A percentile compares a stretch with the other conserved stretches of the same genome.
Conservation (phyloP, 1,284 basidiomycete species). For the Sporisorium exsertum region DNA sequence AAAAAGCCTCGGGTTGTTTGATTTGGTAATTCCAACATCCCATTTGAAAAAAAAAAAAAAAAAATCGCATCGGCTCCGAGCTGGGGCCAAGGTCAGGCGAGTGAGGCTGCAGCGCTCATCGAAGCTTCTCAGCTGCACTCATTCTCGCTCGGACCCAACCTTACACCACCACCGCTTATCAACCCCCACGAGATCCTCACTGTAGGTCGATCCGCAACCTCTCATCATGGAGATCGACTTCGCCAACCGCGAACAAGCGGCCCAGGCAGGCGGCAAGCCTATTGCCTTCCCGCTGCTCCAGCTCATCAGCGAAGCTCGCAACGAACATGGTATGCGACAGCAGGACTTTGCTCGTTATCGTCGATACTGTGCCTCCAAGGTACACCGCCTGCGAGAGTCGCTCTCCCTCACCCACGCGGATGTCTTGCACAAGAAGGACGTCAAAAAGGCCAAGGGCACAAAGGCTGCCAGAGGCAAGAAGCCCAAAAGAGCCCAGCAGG, state of each 20-base stretch:
- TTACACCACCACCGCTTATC: not conserved
- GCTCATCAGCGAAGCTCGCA: constrained; percentile 88
- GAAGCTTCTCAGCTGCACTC: not conserved
- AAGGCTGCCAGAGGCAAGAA: constrained; percentile 53
- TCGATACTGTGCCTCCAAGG: constrained; percentile 88
- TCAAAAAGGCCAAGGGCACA: constrained; percentile 33
- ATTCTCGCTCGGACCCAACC: not conserved
- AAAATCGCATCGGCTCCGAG: constrained; percentile 18
- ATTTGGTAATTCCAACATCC: not conserved
- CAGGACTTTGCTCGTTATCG: constrained; percentile 87
- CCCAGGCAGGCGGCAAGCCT: constrained; percentile 21
- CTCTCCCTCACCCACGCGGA: constrained; percentile 81
- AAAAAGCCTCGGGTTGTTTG: no score
- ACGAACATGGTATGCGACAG: constrained; percentile 88
- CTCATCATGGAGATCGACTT: constrained; percentile 43
- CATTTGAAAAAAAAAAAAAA: not conserved
- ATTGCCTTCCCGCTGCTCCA: constrained; percentile 76
- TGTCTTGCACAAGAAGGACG: constrained; percentile 26
- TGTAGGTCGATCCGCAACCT: not conserved
- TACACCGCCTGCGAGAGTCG: constrained; percentile 84
- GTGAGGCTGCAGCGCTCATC: constrained; percentile 4
- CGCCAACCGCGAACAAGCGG: constrained; percentile 27
- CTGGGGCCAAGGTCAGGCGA: constrained; percentile 25
- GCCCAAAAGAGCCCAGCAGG: constrained; percentile 48
- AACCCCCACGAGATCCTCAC: not conserved